A percentile compares a stretch with the other conserved stretches of the same genome.
Conservation (phyloP, 2,329 filamentous ascomycete genomes). For the Diaporthe sp. region DNA sequence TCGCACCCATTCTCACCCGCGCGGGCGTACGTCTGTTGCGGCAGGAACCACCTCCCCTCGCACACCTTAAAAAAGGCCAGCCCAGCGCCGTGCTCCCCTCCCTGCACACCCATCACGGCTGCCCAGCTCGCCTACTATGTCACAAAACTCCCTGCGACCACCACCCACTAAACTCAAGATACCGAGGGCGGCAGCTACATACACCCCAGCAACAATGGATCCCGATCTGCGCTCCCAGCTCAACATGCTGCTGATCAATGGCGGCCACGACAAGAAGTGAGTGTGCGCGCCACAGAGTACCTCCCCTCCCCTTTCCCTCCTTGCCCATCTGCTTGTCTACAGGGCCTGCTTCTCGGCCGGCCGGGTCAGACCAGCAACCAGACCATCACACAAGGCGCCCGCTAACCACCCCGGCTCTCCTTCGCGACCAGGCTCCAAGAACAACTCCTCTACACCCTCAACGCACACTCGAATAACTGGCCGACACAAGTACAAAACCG, state of each 20-base stretch:
- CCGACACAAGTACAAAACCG: slow-evolving; percentile 72
- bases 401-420: slow-evolving; percentile 38
- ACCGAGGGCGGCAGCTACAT: slow-evolving; percentile 70
- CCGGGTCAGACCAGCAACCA: neutral
- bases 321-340: neutral
- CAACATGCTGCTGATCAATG: slow-evolving; percentile 69
- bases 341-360: neutral
- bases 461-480: slow-evolving; percentile 74
- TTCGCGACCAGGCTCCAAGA: slow-evolving; percentile 70
- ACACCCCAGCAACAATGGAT: slow-evolving; percentile 73
- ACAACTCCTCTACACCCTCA: slow-evolving; percentile 72
- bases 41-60: neutral
- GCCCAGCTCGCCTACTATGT: slow-evolving; percentile 40
- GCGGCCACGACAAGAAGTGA: slow-evolving; percentile 73
- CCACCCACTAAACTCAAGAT: slow-evolving; percentile 72
- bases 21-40: slow-evolving; percentile 14
- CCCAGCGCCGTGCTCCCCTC: slow-evolving; percentile 29
- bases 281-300: slow-evolving; percentile 41
- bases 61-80: slow-evolving; percentile 31
- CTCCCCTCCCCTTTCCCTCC: neutral
- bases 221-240: slow-evolving; percentile 74
- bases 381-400: neutral
- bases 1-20: slow-evolving; percentile 18
- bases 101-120: slow-evolving; percentile 34
- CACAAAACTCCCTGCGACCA: slow-evolving; percentile 42